Base-by-base conservation (phyloP, 345 rosid species). In the Eutrema heterophyllum region DNA sequence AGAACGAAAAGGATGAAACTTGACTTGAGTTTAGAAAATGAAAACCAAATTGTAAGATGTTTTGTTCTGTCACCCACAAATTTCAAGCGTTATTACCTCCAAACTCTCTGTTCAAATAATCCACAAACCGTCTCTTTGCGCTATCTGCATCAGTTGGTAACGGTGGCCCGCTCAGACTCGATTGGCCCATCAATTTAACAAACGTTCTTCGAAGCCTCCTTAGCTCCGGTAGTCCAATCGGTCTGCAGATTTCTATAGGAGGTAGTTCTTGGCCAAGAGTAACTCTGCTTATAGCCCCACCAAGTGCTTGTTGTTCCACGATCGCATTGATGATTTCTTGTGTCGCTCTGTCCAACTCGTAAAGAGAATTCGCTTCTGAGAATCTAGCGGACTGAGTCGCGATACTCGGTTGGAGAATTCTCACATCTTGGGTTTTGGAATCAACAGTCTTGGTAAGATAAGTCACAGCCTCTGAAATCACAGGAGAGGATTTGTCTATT, bases 31-130 rank as follows among this genome's bases (percentile, higher is more conserved):
- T 39, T 14, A 66, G 45, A 50, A 49, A 41, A 18, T 39, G 29
- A 62, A 46, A 64, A 39, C 26, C 65, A 36, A 69, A 69, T 0
- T 14, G 68, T 43, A 36, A 33, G 6, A 52, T 68, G 29, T 27
- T 60, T 39, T n/a, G 33, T 48, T 26, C 5, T 29, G 33, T 30
- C 16, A 49, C 62, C 41, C 35, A 60, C 64, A 44, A 41, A 6
- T 41, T 71, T 83, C 85, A 85, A 72, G 64, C 77, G 52, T 18
- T 69, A 62, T 77, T 65, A 40, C 75, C 78, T 44, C 86, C 90
- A n/a, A 90, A 67, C 81, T 92, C 98, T 81, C 97, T 80, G 81
- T 90, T 96, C 85, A 96, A 84, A 84, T 89, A 92, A 74, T 96
- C 97, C 8, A 89, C 85, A 73, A 96, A 92, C 89, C 89, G 90